These are phyloP conservation scores for Verticillium klebahnii DNA, from an alignment of 2,329 filamentous ascomycete genomes.

Conservation along the genomic window DNA sequence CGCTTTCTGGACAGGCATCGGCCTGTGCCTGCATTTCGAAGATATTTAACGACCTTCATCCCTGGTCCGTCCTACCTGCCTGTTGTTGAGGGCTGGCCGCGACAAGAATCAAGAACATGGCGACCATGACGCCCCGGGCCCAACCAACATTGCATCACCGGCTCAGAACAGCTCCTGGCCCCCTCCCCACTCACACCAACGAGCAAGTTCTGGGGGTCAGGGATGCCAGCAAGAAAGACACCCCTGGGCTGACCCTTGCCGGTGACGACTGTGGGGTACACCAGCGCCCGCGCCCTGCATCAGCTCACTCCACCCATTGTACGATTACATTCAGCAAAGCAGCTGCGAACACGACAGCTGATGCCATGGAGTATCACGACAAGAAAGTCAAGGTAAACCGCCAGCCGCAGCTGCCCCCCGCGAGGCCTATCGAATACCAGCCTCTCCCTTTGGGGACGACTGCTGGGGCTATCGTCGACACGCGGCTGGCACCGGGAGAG, in stretches of 20 bases:
- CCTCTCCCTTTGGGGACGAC: not conserved
- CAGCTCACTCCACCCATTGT: not conserved
- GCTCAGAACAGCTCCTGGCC: not conserved
- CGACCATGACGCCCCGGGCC: no score
- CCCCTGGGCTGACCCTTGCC: not conserved
- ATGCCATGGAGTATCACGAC: not conserved
- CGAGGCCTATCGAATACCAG: not conserved
- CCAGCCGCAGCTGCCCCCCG: not conserved
- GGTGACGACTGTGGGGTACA: not conserved
- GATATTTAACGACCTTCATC: not conserved
- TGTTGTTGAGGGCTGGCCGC: no score
- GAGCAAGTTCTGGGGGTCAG: not conserved
- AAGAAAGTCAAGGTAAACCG: not conserved
- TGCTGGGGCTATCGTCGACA: not conserved
- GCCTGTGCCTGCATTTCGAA: not conserved
- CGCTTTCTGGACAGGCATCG: slow-evolving; percentile 2
- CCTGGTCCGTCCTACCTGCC: no score
- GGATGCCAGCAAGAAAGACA: not conserved
- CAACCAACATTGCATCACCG: not conserved
- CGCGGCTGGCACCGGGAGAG: not conserved
- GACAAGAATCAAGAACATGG: no score
- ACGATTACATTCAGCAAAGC: not conserved
- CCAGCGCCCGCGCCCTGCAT: not conserved
- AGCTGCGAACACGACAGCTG: not conserved
- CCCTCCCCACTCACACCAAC: not conserved